A percentile compares a stretch with the other conserved stretches of the same genome.
These are phyloP conservation scores for Urtica urens DNA, from an alignment of 306 rosid genomes.

Conservation along the genomic window DNA sequence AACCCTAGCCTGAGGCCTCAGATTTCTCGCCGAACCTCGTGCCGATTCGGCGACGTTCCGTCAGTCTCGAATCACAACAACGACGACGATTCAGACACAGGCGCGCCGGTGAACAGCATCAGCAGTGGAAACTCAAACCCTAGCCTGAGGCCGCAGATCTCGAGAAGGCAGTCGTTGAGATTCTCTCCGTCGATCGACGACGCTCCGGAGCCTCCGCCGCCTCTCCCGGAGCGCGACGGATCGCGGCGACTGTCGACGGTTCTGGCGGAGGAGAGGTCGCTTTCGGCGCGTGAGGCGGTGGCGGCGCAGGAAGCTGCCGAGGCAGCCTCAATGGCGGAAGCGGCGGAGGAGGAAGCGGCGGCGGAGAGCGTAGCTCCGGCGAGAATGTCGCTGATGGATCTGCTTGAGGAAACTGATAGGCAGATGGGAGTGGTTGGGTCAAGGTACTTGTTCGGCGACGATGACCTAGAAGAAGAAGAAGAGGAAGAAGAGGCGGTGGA, in stretches of 20 bases:
- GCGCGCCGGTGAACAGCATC: neutral
- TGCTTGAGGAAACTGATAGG: constrained; percentile 64
- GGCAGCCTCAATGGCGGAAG: constrained; percentile 16
- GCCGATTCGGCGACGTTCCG: constrained; percentile 8
- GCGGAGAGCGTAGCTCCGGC: constrained; percentile 16
- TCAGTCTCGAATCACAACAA: neutral
- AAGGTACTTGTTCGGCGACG: constrained; percentile 33
- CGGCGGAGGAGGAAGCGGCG: constrained; percentile 28
- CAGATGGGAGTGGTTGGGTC: constrained; percentile 52
- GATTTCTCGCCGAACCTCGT: constrained; percentile 6
- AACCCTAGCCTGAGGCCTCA: constrained; percentile 22
- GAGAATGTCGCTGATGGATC: constrained; percentile 81
- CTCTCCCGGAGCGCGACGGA: constrained; percentile 18
- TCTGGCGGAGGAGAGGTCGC: constrained; percentile 32
- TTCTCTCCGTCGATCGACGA: constrained; percentile 12
- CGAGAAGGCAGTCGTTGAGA: constrained; percentile 24
- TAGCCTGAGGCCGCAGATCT: constrained; percentile 14
- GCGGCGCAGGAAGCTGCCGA: constrained; percentile 40
- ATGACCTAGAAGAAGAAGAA: constrained; percentile 14
- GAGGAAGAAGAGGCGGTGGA: constrained; percentile 9
- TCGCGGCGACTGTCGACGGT: constrained; percentile 25
- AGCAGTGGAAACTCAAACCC: neutral
- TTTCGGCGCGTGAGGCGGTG: constrained; percentile 44
- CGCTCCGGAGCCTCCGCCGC: constrained; percentile 15
- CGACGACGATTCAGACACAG: neutral